Base-by-base conservation (phyloP, 305 asterid species). In the Fraxinus platypoda region DNA sequence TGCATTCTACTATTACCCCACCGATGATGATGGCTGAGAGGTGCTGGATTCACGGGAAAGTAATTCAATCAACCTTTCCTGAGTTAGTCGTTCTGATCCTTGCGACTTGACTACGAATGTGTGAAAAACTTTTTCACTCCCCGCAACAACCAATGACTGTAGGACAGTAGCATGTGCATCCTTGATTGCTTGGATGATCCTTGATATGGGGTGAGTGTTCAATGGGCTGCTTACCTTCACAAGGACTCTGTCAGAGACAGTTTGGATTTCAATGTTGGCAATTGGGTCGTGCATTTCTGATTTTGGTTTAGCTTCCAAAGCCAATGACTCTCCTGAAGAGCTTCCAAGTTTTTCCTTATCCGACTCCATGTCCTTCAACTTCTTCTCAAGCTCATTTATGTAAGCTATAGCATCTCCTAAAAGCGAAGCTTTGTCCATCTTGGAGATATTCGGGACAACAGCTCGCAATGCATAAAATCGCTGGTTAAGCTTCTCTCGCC, bases 181-280 rank as follows among this genome's bases (percentile, higher is more conserved):
- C 78, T 87, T 87, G 80, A 90, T 81, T 13, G 87, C 84, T 41
- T 87, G 89, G 81, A 88, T 77, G 75, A 85, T 81, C 62, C 83
- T 82, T 25, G 89, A 84, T 64, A 85, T 80, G 1, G 93, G 93
- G 77, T 90, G 93, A 21, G 79, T 62, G n/a, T 84, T 83, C 85
- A 90, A 49, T 0, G 90, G 90, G 79, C 91, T 85, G 81, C 86
- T 83, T 79, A 90, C 88, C 73, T 80, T 85, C 11, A 90, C 87
- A 17, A 76, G 72, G 54, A 90, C 87, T 74, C 84, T 87, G 62
- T 86, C 86, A 30, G 37, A 30, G 33, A 21, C 74, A 28, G 86
- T 85, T 80, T 88, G 80, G 30, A 90, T 71, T 54, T 88, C 86
- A 46, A 88, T 83, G 71, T 81, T 78, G 8, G 90, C 81, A 12